These are phyloP conservation scores for Biscogniauxia sp. DNA, from an alignment of 2,329 filamentous ascomycete species.

Conservation along the genomic window DNA sequence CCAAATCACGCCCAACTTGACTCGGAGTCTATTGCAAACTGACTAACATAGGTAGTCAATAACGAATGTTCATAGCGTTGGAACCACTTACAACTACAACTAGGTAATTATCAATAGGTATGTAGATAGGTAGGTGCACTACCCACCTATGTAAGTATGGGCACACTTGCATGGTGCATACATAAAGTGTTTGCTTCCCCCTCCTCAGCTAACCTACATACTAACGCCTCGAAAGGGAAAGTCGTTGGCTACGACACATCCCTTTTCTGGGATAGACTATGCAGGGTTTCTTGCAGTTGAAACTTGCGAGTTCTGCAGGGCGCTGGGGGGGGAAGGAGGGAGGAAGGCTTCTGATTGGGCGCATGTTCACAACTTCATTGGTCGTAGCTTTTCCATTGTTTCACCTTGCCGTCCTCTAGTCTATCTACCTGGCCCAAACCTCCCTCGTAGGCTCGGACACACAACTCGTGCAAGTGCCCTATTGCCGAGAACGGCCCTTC, in stretches of 20 bases:
- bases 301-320: constrained; percentile 22
- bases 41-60: no score
- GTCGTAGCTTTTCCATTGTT: constrained; percentile 23
- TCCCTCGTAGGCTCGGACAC: neutral
- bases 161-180: neutral
- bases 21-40: neutral
- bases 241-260: neutral
- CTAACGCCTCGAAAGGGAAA: neutral
- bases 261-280: neutral
- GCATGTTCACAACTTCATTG: constrained; percentile 20
- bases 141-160: no score
- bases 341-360: constrained; percentile 22
- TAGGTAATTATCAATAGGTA: no score
- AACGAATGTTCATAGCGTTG: neutral
- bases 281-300: constrained; percentile 17
- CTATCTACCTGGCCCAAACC: neutral
- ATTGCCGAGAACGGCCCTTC: neutral
- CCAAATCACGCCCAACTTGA: neutral
- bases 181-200: neutral
- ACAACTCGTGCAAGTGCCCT: neutral
- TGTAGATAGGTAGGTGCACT: no score
- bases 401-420: constrained; percentile 20
- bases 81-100: neutral
- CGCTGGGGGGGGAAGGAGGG: constrained; percentile 8
- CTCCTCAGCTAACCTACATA: no score